These are phyloP conservation scores for Zymoseptoria brevis DNA, from an alignment of 2,329 filamentous ascomycete genomes.

Conservation along the genomic window DNA sequence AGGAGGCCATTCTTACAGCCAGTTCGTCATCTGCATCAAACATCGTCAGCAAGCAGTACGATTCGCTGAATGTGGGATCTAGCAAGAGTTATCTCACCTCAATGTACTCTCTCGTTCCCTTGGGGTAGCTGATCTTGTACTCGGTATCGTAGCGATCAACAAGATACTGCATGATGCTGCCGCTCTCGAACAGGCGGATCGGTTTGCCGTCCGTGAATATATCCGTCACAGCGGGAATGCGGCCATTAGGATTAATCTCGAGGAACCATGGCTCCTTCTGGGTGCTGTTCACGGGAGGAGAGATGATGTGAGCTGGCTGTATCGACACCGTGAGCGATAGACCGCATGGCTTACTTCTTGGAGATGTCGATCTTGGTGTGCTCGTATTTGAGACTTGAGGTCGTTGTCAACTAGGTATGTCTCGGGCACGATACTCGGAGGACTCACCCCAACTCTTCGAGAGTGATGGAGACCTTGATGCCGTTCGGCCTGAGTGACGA, in stretches of 20 bases:
- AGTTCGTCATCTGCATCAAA: conserved; percentile 58
- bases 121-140: conserved; percentile 73
- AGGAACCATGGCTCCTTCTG: conserved; percentile 86
- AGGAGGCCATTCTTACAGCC: conserved; percentile 34
- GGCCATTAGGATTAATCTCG: conserved; percentile 85
- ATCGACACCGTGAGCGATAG: neutral
- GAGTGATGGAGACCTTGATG: conserved; percentile 77
- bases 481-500: neutral
- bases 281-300: conserved; percentile 26
- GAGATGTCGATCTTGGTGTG: conserved; percentile 61
- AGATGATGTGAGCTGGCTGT: neutral
- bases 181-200: conserved; percentile 75
- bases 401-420: neutral
- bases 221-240: conserved; percentile 82
- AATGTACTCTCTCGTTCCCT: conserved; percentile 64
- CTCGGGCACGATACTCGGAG: neutral
- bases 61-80: neutral
- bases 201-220: conserved; percentile 63
- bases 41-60: neutral
- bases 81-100: conserved; percentile 28
- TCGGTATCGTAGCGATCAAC: conserved; percentile 56
- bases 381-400: conserved; percentile 59
- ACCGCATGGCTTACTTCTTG: conserved; percentile 45
- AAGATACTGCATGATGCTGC: conserved; percentile 76
- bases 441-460: conserved; percentile 65